Percentiles rank a stretch among this genome's conserved stretches.
Evolutionary conservation across 139 green algal genomes (phyloP).

Genomic region (Closterium sp.): DNA sequence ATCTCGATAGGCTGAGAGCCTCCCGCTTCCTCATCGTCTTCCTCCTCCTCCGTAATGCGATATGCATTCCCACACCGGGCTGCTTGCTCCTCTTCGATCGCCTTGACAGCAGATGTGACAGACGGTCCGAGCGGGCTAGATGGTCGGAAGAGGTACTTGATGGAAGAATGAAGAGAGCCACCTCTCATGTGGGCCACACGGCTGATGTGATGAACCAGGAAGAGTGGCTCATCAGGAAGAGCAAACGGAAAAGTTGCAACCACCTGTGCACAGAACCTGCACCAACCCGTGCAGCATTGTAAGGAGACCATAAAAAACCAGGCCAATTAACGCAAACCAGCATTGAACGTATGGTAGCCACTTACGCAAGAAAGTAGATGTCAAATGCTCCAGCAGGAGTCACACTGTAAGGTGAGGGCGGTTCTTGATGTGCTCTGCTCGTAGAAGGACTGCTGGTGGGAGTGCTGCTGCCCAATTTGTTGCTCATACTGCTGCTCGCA

Average conservation of each 20-base stretch:
- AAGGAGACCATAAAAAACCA: not conserved
- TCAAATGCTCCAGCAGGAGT: not conserved
- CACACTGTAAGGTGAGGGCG: not conserved
- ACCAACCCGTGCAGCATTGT: not conserved
- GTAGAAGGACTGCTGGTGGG: not conserved
- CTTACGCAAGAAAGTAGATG: not conserved
- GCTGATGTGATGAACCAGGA: constrained; percentile 64
- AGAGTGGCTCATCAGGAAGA: constrained; percentile 69
- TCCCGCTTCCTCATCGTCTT: not conserved
- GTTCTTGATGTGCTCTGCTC: not conserved
- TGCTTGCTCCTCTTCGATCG: not conserved
- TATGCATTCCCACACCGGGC: constrained; percentile 3
- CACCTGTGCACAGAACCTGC: constrained; percentile 49
- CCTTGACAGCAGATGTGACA: not conserved
- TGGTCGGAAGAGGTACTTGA: not conserved
- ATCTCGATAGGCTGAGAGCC: not conserved
- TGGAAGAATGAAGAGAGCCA: constrained; percentile 30
- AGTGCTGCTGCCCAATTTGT: constrained; percentile 1
- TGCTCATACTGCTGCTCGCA: not conserved
- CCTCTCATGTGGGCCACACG: constrained; percentile 57
- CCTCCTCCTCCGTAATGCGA: constrained; percentile 11
- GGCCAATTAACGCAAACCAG: no score
- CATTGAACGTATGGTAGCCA: not conserved
- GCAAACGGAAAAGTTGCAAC: constrained; percentile 63
- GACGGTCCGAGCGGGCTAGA: not conserved